Base-by-base conservation (phyloP, 2,329 filamentous ascomycete species). In the Epichloe amarillans region DNA sequence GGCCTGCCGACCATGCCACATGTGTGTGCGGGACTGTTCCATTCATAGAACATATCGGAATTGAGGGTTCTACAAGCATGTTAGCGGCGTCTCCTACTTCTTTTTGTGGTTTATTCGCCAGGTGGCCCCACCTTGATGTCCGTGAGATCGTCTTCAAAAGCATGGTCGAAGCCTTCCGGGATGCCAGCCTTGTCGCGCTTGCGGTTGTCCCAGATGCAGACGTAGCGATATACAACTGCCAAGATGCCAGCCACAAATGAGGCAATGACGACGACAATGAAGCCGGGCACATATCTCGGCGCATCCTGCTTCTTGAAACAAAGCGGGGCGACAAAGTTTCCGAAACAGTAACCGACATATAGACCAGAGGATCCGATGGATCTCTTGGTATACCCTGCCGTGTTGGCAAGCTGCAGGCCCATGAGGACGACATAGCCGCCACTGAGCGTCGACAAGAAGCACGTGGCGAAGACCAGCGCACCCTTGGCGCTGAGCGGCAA, bases 271-370 rank as follows among this genome's bases (percentile, higher is more conserved):
- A 50, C 40, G 8, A 26, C 40, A n/a, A 38, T 10, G 50, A 72
- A 75, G 4, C 74, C 75, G 0, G 74, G 76, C 45, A 64, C 59
- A 39, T 77, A 78, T 2, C 66, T 60, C 0, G 72, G 72, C 1
- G 63, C 26, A 69, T 54, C 57, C 71, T 38, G 72, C 0, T 69
- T 68, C 50, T 72, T 47, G 17, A 52, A 55, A 23, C 50, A 30
- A 7, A 53, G 68, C 2, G 71, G 71, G 1, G 69, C 70, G 47
- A 72, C 66, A 41, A 73, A 62, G 47, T 72, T 72, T 5, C 70
- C 70, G 1, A 64, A 57, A 38, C 68, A 72, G 52, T 69, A 69
- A 3, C 65, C 70, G 10, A 37, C 1, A 19, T 3, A 69, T 17
- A 48, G 41, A 35, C 14, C 46, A n/a, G 38, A 47, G 12, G 36